phyloP scores from a whole-genome alignment of 1,284 basidiomycete species.

The Ceratobasidium sp. region DNA sequence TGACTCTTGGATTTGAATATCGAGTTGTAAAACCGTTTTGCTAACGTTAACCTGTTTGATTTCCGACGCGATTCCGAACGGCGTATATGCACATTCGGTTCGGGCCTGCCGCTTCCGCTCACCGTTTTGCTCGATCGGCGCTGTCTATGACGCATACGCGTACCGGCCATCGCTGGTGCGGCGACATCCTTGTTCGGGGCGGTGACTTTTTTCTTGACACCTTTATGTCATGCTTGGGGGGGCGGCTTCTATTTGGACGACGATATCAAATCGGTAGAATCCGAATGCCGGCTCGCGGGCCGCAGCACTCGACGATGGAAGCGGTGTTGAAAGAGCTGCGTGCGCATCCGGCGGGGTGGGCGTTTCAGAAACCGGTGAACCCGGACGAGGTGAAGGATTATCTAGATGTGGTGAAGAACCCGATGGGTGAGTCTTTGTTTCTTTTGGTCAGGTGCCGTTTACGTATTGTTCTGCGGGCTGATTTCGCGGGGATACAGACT shows the following conservation, averaged over 20 bases:
- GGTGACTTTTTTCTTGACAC: not conserved
- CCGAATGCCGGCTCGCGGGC: slow-evolving; percentile 67
- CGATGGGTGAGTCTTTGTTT: slow-evolving; percentile 92
- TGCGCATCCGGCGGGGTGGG: slow-evolving; percentile 87
- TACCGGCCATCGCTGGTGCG: not conserved
- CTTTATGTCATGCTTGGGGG: not conserved
- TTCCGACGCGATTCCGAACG: slow-evolving; percentile 54
- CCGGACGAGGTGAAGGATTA: slow-evolving; percentile 90
- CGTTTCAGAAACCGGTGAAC: slow-evolving; percentile 87
- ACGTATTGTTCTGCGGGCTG: slow-evolving; percentile 24
- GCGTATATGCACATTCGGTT: slow-evolving; percentile 64
- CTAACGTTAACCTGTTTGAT: no score
- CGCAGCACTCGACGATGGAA: slow-evolving; percentile 78
- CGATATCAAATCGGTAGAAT: slow-evolving; percentile 54
- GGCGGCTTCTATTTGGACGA: slow-evolving; percentile 28
- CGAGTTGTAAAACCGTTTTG: no score
- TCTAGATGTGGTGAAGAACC: slow-evolving; percentile 89
- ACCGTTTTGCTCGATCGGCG: not conserved
- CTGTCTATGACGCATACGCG: not conserved
- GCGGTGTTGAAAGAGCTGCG: slow-evolving; percentile 87
- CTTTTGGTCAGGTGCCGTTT: not conserved
- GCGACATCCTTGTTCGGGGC: slow-evolving; percentile 9
- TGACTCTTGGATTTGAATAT: no score
- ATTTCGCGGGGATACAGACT: slow-evolving; percentile 68
- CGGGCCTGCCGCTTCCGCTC: not conserved